Evolutionary conservation across 805 yeast species (phyloP).

Genomic region (Saccharomyces paradoxus): DNA sequence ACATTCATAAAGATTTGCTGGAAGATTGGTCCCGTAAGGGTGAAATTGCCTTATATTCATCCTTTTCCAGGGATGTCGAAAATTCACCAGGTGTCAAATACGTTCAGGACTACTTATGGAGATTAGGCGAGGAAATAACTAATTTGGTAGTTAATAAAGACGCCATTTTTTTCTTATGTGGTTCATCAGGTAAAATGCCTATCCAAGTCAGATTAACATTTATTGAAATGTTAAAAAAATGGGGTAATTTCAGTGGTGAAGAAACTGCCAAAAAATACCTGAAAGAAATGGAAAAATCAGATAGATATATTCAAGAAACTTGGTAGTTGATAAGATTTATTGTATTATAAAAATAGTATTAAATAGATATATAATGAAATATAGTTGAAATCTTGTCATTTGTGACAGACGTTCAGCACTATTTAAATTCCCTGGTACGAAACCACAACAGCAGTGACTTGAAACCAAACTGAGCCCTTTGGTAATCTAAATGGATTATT

Average conservation of each 20-base stretch:
- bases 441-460: conserved; percentile 42
- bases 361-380: background rate
- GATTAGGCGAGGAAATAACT: conserved; percentile 40
- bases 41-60: conserved; percentile 35
- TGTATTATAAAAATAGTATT: background rate
- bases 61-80: conserved; percentile 43
- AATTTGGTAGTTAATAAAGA: conserved; percentile 44
- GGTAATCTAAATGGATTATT: conserved; percentile 62
- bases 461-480: conserved; percentile 56
- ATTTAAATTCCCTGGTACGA: conserved; percentile 1
- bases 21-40: conserved; percentile 27
- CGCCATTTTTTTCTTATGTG: conserved; percentile 78
- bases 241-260: conserved; percentile 32
- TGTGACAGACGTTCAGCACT: background rate
- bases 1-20: conserved; percentile 53
- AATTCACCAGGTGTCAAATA: conserved; percentile 43
- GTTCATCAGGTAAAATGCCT: conserved; percentile 94
- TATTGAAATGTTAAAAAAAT: conserved; percentile 48
- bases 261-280: conserved; percentile 45
- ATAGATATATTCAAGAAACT: conserved; percentile 78
- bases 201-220: conserved; percentile 75
- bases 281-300: conserved; percentile 49
- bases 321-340: conserved; percentile 44
- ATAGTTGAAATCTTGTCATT: background rate
- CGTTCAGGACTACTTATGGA: conserved; percentile 68